phyloP scores from a whole-genome alignment of 768 basidiomycete genomes.

The Termitomyces sp. region DNA sequence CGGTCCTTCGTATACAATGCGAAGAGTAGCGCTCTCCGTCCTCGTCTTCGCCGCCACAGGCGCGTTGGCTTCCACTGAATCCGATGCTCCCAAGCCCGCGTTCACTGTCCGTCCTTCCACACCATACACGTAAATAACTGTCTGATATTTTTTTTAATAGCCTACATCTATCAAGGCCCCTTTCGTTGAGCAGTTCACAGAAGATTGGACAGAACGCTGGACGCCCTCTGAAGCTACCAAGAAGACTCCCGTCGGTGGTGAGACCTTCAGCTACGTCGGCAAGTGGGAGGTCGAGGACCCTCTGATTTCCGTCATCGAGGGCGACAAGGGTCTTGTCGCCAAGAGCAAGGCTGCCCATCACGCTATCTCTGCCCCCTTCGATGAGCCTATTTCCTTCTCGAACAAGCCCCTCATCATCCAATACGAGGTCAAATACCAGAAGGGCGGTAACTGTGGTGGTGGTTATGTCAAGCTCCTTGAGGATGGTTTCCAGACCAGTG shows the following conservation, averaged over 20 bases:
- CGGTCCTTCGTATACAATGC: conserved; percentile 80
- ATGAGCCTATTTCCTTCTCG: conserved; percentile 72
- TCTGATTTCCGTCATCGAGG: conserved; percentile 67
- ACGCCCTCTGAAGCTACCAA: conserved; percentile 96
- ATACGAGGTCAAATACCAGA: conserved; percentile 99
- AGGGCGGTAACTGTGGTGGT: conserved; percentile 98
- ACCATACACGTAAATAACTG: conserved; percentile 12
- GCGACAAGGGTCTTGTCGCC: conserved; percentile 90
- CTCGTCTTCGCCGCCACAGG: conserved; percentile 65
- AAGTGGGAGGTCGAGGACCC: conserved; percentile 96
- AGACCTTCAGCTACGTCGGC: conserved; percentile 97
- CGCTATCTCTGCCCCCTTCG: conserved; percentile 94
- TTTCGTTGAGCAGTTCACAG: conserved; percentile 96
- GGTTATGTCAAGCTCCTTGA: conserved; percentile 97
- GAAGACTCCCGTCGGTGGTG: conserved; percentile 93
- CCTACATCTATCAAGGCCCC: conserved; percentile 77
- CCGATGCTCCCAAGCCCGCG: conserved; percentile 51
- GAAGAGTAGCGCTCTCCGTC: conserved; percentile 83
- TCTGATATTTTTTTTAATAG: conserved; percentile 35
- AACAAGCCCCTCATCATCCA: conserved; percentile 89
- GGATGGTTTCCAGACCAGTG: conserved; percentile 90
- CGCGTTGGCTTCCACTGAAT: conserved; percentile 55
- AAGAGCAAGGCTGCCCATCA: conserved; percentile 98
- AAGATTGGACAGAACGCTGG: conserved; percentile 90
- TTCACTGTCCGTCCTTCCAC: conserved; percentile 55